Evolutionary conservation across 2,329 filamentous ascomycete genomes (phyloP), one percentile per base, ranked within the genome.

Genomic region (Metarhizium album): DNA sequence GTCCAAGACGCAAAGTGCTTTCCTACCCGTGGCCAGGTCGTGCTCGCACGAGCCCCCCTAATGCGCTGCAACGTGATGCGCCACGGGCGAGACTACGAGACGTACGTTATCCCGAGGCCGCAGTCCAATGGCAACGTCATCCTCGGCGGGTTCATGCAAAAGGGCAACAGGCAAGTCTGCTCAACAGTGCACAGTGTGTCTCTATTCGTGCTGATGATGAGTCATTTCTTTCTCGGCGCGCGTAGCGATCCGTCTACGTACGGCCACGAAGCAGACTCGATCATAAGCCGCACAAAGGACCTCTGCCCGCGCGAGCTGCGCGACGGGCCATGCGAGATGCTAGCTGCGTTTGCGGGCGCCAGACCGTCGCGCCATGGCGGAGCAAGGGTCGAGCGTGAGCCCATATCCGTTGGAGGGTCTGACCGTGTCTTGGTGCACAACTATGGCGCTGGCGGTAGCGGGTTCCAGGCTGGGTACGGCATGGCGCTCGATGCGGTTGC

Each of bases 361-460:
- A 55, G 67, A 11, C 67, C 66, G 1, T 70, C 66, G 1, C 63
- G 67, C 2, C 59, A 66, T 45, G 74, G 74, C 13, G 66, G 70
- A 35, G 67, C 64, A 37, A 67, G 72, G 2, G 68, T 75, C 18
- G 73, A 75, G 56, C 57, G 73, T 8, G 71, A 72, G 46, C 47
- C 55, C 8, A 18, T 64, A 6, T 20, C 49, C 0, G 55, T 68
- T 3, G 51, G 50, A 2, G 63, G 60, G 5, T 29, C 58, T 38
- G 54, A 55, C 16, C 55, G 59, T 1, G 50, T 53, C 0, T 45
- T 69, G 11, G 64, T 72, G 3, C 70, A 72, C 54, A 71, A 72
- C 48, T 73, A 74, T 53, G 71, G 71, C 4, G 71, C 70, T 4
- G 69, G 71, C 1, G 71, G 71, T 9, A 70, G 71, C 2, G 71